Evolutionary conservation across 306 rosid genomes (phyloP), one percentile per base, ranked within the genome.

Genomic region (Vicia sativa): DNA sequence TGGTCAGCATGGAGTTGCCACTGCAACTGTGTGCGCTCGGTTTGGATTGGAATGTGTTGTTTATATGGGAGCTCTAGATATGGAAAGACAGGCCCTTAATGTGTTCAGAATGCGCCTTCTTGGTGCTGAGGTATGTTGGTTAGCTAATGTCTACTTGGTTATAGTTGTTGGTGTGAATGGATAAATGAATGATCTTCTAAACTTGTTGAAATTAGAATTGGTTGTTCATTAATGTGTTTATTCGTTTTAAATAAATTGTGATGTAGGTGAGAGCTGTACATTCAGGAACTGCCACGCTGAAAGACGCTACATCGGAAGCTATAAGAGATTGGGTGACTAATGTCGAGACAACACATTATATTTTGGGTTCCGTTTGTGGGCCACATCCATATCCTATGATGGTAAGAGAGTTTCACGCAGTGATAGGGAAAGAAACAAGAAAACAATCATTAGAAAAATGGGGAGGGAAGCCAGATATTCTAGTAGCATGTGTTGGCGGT

Each of bases 361-460:
- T 93, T 73, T 83, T 93, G 79, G 97, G 98, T 54, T 93, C 97
- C 21, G 97, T 90, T 83, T 89, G 91, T 0, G 96, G 98, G 26
- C 97, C 98, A 14, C 97, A 90, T 78, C 97, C 98, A 1, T 93
- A 93, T 78, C 97, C 98, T 4, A 85, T 88, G 97, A 93, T 90
- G 97, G 98, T 93, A 9, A 79, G 97, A 77, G 97, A 93, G 71
- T 93, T 93, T 71, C 98, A 93, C 44, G 89, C 88, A 3, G 91
- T 93, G 75, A 93, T 93, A 65, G 98, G 98, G 18, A 80, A 75
- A 74, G 98, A 93, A 85, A 93, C 98, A 29, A 84, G 97, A 85
- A 86, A 70, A 58, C 97, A 93, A 73, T 97, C 97, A 12, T 73
- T 85, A 73, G 97, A 88, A 74, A 90, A 90, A 76, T 93, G 97